Evolutionary conservation across 768 basidiomycete genomes (phyloP).

Genomic region (Scleroderma citrinum): DNA sequence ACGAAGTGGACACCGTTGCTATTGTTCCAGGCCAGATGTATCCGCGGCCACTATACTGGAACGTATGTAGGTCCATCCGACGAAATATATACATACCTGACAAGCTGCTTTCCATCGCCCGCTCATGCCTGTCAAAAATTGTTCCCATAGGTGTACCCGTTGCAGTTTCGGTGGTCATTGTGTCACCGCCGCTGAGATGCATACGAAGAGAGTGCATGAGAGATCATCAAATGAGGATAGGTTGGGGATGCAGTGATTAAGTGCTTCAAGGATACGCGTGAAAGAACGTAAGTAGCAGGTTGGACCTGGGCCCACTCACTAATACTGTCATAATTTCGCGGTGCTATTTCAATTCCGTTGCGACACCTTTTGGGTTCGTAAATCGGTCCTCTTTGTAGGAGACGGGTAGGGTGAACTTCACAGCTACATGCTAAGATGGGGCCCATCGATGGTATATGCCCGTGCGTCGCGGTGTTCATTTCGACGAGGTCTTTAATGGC

Average conservation of each 20-base stretch:
- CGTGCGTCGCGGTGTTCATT: conserved; percentile 90
- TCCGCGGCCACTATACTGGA: neutral
- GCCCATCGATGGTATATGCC: conserved; percentile 76
- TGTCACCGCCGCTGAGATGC: conserved; percentile 68
- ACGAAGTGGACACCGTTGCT: conserved; percentile 64
- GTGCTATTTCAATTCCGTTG: conserved; percentile 83
- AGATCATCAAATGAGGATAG: conserved; percentile 72
- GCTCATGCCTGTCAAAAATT: conserved; percentile 59
- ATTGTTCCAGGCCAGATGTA: conserved; percentile 77
- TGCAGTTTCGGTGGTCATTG: conserved; percentile 67
- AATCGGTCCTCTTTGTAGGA: conserved; percentile 82
- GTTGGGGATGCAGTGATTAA: conserved; percentile 95
- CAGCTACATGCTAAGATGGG: neutral
- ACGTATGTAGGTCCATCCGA: neutral
- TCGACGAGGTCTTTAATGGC: conserved; percentile 96
- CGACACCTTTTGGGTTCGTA: conserved; percentile 76
- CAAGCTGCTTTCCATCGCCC: conserved; percentile 64
- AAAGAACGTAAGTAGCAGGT: too few relatives aligned
- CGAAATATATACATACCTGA: conserved; percentile 47
- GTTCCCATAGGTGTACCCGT: conserved; percentile 74
- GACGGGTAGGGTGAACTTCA: neutral
- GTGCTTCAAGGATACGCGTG: conserved; percentile 37
- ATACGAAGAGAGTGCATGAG: conserved; percentile 68
- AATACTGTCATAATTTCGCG: conserved; percentile 69
- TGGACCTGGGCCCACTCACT: conserved; percentile 52